phyloP scores from a whole-genome alignment of 2,329 filamentous ascomycete genomes.

The Colletotrichum lini region DNA sequence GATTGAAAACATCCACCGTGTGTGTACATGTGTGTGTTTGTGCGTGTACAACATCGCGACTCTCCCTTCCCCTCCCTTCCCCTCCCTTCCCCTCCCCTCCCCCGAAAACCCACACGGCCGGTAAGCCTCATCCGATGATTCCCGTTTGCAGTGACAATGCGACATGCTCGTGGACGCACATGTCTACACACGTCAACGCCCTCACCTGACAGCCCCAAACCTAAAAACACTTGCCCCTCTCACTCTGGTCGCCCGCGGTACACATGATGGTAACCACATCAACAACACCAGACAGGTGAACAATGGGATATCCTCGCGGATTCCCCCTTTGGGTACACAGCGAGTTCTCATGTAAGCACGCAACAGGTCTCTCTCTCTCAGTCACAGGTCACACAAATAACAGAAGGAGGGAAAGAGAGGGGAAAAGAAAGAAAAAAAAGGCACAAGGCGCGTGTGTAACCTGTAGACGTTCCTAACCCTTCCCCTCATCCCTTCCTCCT shows the following conservation, averaged over 20 bases:
- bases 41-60: too few species aligned
- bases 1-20: neutral
- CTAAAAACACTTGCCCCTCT: neutral
- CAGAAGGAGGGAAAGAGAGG: too few species aligned
- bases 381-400: too few species aligned
- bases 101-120: neutral
- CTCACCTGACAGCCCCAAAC: conserved; percentile 40
- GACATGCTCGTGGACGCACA: neutral
- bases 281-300: neutral
- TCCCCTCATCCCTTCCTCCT: neutral
- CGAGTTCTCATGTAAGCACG: too few species aligned
- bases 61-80: too few species aligned
- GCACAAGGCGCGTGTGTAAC: too few species aligned
- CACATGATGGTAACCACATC: neutral
- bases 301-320: neutral
- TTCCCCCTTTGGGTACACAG: too few species aligned
- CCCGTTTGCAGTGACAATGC: neutral
- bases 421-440: too few species aligned
- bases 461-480: neutral
- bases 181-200: too few species aligned
- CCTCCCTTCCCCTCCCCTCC: too few species aligned
- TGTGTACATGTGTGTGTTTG: too few species aligned
- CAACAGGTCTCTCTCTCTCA: too few species aligned
- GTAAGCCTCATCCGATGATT: neutral
- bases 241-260: neutral